phyloP scores from a whole-genome alignment of 345 rosid species.

The Cardamine chenopodiifolia region DNA sequence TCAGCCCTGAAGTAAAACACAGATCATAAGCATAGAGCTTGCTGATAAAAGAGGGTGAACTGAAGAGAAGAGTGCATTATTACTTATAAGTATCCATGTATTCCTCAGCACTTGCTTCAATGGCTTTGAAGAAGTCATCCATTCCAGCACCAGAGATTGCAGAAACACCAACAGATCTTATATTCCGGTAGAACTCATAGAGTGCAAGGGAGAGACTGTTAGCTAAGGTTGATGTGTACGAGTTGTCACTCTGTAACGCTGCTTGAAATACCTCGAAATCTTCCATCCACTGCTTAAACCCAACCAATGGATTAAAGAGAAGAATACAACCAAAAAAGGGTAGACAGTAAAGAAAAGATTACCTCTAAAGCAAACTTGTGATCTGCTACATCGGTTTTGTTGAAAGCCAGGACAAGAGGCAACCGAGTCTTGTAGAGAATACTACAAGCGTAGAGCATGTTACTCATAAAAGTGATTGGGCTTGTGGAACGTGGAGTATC shows the following conservation, averaged over 20 bases:
- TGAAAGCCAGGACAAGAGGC: constrained; percentile 79
- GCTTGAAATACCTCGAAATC: constrained; percentile 80
- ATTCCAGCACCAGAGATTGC: constrained; percentile 83
- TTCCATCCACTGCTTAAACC: constrained; percentile 70
- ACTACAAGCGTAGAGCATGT: constrained; percentile 88
- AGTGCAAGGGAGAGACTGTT: constrained; percentile 70
- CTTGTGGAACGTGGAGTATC: constrained; percentile 83
- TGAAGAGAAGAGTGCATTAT: constrained; percentile 7
- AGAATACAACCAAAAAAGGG: not conserved
- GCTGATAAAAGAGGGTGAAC: not conserved
- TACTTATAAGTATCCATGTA: constrained; percentile 81
- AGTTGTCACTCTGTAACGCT: constrained; percentile 60
- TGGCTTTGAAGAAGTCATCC: constrained; percentile 70
- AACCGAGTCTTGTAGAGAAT: constrained; percentile 79
- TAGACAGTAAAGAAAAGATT: not conserved
- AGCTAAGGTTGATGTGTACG: constrained; percentile 67
- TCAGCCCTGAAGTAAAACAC: constrained; percentile 57
- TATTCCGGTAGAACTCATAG: constrained; percentile 67
- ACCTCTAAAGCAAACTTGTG: constrained; percentile 89
- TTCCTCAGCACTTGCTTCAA: constrained; percentile 72
- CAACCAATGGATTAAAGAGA: constrained; percentile 13
- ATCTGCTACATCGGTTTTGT: constrained; percentile 81
- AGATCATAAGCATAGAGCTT: not conserved
- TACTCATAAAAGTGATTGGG: constrained; percentile 83
- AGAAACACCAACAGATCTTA: constrained; percentile 78